Percentiles rank a stretch among this genome's conserved stretches.
Conservation (phyloP, 257 asterid species). For the Scutellaria barbata region DNA sequence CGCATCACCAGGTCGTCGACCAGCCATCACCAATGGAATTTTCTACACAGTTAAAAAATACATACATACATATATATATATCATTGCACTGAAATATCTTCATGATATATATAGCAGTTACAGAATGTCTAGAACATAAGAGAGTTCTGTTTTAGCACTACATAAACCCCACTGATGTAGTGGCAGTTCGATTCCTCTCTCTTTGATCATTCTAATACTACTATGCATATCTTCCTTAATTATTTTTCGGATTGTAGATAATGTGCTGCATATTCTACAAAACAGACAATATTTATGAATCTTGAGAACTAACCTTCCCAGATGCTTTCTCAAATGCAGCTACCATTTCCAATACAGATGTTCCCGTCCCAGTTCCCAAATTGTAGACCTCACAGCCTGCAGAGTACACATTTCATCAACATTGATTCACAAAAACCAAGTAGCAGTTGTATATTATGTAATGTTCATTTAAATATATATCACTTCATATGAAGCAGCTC, state of each 20-base stretch:
- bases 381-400: conserved; percentile 96
- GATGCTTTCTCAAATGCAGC: conserved; percentile 95
- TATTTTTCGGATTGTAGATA: background rate
- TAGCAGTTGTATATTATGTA: background rate
- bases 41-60: conserved; percentile 43
- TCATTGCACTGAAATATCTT: background rate
- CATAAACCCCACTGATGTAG: background rate
- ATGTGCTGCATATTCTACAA: background rate
- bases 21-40: conserved; percentile 74
- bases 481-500: too few relatives aligned
- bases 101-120: background rate
- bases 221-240: background rate
- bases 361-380: conserved; percentile 95
- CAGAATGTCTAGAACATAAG: conserved; percentile 1
- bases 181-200: background rate
- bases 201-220: background rate
- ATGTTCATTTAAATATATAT: too few relatives aligned
- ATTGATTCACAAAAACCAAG: background rate
- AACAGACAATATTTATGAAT: background rate
- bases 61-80: background rate
- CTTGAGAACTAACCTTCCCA: conserved; percentile 65
- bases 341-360: conserved; percentile 97
- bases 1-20: conserved; percentile 92
- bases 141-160: background rate
- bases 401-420: conserved; percentile 19